phyloP scores from a whole-genome alignment of 352 stramenopile genomes.

The Pythium scleroteichum region DNA sequence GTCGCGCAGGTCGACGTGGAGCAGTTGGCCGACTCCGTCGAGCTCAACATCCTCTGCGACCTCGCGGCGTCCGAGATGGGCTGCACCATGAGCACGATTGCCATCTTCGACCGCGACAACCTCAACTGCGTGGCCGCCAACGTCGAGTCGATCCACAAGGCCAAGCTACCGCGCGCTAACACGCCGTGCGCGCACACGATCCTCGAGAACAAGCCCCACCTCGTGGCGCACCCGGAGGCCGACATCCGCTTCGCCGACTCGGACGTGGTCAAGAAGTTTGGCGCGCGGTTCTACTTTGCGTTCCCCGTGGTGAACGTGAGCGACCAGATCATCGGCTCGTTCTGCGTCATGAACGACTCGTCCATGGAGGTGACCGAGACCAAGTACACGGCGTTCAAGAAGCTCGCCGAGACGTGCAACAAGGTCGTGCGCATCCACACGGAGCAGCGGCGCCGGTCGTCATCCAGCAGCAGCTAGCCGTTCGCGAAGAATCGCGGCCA shows the following conservation, averaged over 20 bases:
- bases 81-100: slow-evolving; percentile 51
- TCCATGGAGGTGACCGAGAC: slow-evolving; percentile 45
- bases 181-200: slow-evolving; percentile 61
- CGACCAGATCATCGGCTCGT: slow-evolving; percentile 48
- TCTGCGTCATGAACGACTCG: slow-evolving; percentile 53
- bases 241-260: slow-evolving; percentile 55
- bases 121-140: slow-evolving; percentile 47
- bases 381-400: slow-evolving; percentile 56
- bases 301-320: slow-evolving; percentile 52
- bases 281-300: slow-evolving; percentile 63
- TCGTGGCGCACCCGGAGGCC: slow-evolving; percentile 48
- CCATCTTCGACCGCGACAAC: slow-evolving; percentile 44
- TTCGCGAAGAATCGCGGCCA: no score
- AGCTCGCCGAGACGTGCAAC: slow-evolving; percentile 30
- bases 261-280: slow-evolving; percentile 24
- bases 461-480: neutral
- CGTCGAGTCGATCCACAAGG: slow-evolving; percentile 28
- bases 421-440: slow-evolving; percentile 14
- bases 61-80: slow-evolving; percentile 48
- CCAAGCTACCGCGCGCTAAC: slow-evolving; percentile 43
- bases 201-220: slow-evolving; percentile 46
- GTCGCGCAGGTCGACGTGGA: slow-evolving; percentile 33
- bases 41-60: slow-evolving; percentile 64
- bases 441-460: neutral
- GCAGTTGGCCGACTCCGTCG: slow-evolving; percentile 38